Conservation (phyloP, 1,284 basidiomycete genomes). For the Athelia psychrophila region DNA sequence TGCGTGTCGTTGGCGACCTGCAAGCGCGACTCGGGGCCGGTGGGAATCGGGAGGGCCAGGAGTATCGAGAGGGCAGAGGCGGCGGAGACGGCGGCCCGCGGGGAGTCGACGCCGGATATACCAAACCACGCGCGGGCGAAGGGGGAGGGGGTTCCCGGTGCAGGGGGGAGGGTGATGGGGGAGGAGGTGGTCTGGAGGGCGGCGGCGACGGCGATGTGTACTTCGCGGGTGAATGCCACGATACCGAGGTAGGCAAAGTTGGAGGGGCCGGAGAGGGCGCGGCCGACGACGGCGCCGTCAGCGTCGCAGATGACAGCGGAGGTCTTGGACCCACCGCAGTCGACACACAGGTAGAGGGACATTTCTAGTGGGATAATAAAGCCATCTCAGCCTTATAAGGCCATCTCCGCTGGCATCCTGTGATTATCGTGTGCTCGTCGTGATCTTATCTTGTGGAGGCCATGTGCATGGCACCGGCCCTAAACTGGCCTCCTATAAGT, state of each 20-base stretch:
- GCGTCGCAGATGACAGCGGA: constrained; percentile 60
- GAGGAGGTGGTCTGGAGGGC: constrained; percentile 48
- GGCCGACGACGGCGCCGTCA: constrained; percentile 55
- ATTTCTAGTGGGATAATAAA: constrained; percentile 21
- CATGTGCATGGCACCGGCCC: not conserved
- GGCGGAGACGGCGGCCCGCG: constrained; percentile 52
- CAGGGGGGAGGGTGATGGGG: constrained; percentile 28
- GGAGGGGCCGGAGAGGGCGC: constrained; percentile 63
- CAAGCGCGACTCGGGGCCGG: constrained; percentile 46
- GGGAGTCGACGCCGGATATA: constrained; percentile 73
- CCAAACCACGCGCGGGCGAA: constrained; percentile 76
- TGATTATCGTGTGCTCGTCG: too few relatives aligned
- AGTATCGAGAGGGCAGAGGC: constrained; percentile 50
- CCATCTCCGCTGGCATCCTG: too few relatives aligned
- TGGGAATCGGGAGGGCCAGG: constrained; percentile 42
- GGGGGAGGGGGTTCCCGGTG: constrained; percentile 37
- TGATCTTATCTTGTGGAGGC: too few relatives aligned
- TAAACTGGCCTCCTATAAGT: constrained; percentile 2
- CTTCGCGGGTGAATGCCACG: constrained; percentile 43
- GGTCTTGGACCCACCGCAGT: constrained; percentile 83
- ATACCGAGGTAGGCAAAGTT: constrained; percentile 64
- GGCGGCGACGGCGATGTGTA: constrained; percentile 45
- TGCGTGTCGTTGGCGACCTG: constrained; percentile 71
- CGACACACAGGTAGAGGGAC: constrained; percentile 72
- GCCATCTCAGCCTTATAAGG: too few relatives aligned